Evolutionary conservation across 805 yeast genomes (phyloP).

Genomic region (Cyberlindnera meyerae): DNA sequence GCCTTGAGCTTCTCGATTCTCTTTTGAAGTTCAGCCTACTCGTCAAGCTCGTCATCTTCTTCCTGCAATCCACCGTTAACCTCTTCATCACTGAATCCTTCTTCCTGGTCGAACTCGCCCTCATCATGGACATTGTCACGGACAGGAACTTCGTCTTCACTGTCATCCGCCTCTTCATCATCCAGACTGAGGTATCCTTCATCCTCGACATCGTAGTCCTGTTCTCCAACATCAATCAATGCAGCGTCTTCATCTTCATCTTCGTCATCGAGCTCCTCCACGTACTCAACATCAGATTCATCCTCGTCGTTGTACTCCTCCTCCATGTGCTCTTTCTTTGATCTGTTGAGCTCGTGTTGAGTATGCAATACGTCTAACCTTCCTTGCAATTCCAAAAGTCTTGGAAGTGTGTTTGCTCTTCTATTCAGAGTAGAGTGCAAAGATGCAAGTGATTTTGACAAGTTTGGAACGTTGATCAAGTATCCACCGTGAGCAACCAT

Average conservation of each 20-base stretch:
- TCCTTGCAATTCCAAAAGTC: constrained; percentile 76
- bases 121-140: constrained; percentile 11
- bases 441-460: constrained; percentile 52
- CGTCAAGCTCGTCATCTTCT: constrained; percentile 23
- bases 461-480: constrained; percentile 38
- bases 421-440: constrained; percentile 61
- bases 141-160: constrained; percentile 15
- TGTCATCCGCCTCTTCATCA: constrained; percentile 28
- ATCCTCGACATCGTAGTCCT: constrained; percentile 22
- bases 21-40: constrained; percentile 20
- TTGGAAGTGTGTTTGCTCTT: constrained; percentile 64
- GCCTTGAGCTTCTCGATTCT: constrained; percentile 22
- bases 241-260: constrained; percentile 38
- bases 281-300: constrained; percentile 49
- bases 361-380: constrained; percentile 64
- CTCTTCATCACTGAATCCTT: constrained; percentile 31
- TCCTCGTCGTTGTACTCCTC: constrained; percentile 34
- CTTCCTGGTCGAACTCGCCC: constrained; percentile 30
- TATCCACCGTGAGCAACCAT: constrained; percentile 79
- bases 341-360: constrained; percentile 56
- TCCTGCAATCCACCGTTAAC: constrained; percentile 19
- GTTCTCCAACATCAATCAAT: constrained; percentile 29
- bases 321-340: constrained; percentile 31
- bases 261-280: constrained; percentile 57
- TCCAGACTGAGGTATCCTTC: constrained; percentile 30